These are phyloP conservation scores for Xylaria sp. DNA, from an alignment of 495 filamentous ascomycete genomes.

Conservation along the genomic window DNA sequence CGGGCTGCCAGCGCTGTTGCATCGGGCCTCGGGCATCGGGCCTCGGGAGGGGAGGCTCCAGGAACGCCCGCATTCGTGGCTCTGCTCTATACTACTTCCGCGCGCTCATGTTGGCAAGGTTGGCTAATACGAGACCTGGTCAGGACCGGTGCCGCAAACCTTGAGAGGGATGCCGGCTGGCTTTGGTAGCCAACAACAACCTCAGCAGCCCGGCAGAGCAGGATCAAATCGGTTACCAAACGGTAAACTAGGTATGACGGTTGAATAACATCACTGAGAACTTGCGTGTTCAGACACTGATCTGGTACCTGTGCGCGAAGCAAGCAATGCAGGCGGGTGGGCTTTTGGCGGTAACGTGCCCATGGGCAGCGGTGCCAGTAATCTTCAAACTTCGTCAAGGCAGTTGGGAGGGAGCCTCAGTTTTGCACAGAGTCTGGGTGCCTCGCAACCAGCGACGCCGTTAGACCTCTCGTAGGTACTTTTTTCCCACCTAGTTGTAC, in stretches of 20 bases:
- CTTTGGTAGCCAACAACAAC: constrained; percentile 71
- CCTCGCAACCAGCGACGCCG: constrained; percentile 75
- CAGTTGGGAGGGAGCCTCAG: constrained; percentile 71
- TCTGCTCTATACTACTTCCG: constrained; percentile 14
- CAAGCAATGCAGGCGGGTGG: constrained; percentile 74
- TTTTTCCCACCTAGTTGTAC: constrained; percentile 4
- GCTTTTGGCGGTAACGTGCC: constrained; percentile 71
- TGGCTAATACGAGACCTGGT: constrained; percentile 41
- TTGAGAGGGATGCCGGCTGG: constrained; percentile 71
- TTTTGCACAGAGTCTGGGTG: constrained; percentile 83
- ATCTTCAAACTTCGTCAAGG: constrained; percentile 48
- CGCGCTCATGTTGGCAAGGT: constrained; percentile 27
- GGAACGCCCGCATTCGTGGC: not conserved
- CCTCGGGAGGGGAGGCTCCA: constrained; percentile 6
- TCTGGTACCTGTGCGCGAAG: constrained; percentile 41
- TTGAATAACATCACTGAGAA: constrained; percentile 23
- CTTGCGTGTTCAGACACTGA: constrained; percentile 41
- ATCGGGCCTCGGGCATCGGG: not conserved
- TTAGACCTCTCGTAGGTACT: constrained; percentile 81
- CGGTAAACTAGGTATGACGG: constrained; percentile 70
- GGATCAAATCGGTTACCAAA: constrained; percentile 75
- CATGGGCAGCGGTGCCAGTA: constrained; percentile 65
- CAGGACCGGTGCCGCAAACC: constrained; percentile 72
- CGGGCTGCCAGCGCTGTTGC: not conserved
- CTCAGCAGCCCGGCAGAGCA: constrained; percentile 66